These are phyloP conservation scores for Triticum dicoccoides DNA, from an alignment of 176 grass and related monocot species.

Conservation along the genomic window DNA sequence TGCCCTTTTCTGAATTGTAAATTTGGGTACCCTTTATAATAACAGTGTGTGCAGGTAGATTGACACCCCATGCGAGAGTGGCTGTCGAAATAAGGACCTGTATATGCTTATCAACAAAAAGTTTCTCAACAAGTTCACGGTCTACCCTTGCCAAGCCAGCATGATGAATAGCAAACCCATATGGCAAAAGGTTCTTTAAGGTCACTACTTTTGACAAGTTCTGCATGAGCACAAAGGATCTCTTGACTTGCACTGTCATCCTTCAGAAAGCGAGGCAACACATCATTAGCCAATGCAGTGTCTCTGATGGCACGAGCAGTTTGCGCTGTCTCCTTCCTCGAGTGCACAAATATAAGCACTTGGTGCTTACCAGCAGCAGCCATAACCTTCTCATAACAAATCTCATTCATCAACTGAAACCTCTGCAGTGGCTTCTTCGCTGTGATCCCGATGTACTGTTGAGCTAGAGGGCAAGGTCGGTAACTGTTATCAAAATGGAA, in stretches of 20 bases:
- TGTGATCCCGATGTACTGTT: conserved; percentile 94
- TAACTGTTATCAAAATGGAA: conserved; percentile 98
- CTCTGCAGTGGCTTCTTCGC: conserved; percentile 87
- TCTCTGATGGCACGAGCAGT: conserved; percentile 90
- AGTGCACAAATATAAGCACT: conserved; percentile 96
- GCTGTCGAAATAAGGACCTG: conserved; percentile 90
- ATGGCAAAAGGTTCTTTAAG: conserved; percentile 86
- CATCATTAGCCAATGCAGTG: conserved; percentile 76
- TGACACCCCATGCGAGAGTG: conserved; percentile 98
- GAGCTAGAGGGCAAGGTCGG: conserved; percentile 87
- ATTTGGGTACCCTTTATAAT: conserved; percentile 97
- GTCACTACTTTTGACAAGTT: conserved; percentile 88
- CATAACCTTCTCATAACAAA: conserved; percentile 93
- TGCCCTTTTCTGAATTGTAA: conserved; percentile 92
- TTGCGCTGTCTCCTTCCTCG: conserved; percentile 92
- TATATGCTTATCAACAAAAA: conserved; percentile 84
- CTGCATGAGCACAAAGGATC: conserved; percentile 81
- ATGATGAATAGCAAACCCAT: conserved; percentile 99
- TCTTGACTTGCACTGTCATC: conserved; percentile 83
- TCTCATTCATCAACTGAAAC: conserved; percentile 95
- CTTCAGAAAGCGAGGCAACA: conserved; percentile 70
- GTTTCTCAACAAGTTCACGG: conserved; percentile 78
- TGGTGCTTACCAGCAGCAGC: conserved; percentile 89
- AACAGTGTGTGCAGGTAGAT: conserved; percentile 92
- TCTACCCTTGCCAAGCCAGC: conserved; percentile 87